Conservation (phyloP, 345 rosid genomes). For the Eucalyptus cloeziana region DNA sequence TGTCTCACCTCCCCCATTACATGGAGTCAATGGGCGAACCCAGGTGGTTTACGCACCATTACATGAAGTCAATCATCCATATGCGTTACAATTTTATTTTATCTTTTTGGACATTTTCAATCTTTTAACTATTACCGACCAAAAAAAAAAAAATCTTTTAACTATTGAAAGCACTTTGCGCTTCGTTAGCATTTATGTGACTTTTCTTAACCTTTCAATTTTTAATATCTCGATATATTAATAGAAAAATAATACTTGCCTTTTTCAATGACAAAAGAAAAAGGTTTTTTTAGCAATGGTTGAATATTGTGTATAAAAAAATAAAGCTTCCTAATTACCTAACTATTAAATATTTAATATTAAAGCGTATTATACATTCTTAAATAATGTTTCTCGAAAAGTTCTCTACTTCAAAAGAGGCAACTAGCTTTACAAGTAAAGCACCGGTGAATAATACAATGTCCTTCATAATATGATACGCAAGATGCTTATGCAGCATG, state of each 20-base stretch:
- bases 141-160: too few species aligned
- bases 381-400: not conserved
- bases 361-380: not conserved
- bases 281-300: not conserved
- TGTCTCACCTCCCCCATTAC: too few species aligned
- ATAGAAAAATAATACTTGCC: not conserved
- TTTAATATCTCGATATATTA: not conserved
- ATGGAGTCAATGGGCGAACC: too few species aligned
- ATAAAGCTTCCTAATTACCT: not conserved
- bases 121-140: too few species aligned
- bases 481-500: not conserved
- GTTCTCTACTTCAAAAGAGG: not conserved
- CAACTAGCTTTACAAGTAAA: not conserved
- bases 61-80: not conserved
- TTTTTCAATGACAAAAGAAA: not conserved
- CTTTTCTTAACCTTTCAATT: not conserved
- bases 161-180: not conserved
- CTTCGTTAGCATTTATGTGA: not conserved
- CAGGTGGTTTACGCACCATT: too few species aligned
- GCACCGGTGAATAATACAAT: not conserved
- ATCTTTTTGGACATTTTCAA: not conserved
- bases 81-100: not conserved
- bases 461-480: not conserved
- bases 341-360: not conserved
- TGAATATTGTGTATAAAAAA: not conserved